Evolutionary conservation across 352 stramenopile genomes (phyloP).

Genomic region (Globisporangium carolinianum): DNA sequence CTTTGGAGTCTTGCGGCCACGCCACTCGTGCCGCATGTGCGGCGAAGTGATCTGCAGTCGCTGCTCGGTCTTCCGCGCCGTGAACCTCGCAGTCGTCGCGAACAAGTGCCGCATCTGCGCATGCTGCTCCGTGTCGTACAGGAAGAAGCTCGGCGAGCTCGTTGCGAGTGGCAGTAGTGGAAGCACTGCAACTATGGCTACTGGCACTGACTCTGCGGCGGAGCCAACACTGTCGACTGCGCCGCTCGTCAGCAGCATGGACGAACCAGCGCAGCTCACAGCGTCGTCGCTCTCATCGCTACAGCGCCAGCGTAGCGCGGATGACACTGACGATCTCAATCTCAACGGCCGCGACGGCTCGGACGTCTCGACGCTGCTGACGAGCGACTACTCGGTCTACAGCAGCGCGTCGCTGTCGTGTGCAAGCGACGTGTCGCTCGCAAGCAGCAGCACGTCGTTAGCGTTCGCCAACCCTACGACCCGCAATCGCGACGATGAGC

Average conservation of each 20-base stretch:
- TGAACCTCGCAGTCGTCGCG: conserved; percentile 51
- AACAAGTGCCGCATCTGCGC: conserved; percentile 67
- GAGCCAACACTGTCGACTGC: too few relatives aligned
- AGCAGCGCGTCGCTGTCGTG: conserved; percentile 22
- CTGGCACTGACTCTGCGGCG: too few relatives aligned
- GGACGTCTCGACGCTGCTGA: conserved; percentile 29
- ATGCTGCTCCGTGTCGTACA: conserved; percentile 62
- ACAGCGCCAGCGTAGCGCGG: background rate
- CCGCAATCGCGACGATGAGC: conserved; percentile 50
- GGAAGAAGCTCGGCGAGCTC: conserved; percentile 25
- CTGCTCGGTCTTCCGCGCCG: conserved; percentile 64
- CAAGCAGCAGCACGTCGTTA: conserved; percentile 8
- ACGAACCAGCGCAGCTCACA: background rate
- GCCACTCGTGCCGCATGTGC: conserved; percentile 78
- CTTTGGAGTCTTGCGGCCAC: conserved; percentile 63
- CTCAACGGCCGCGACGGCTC: conserved; percentile 14
- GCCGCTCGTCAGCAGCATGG: background rate
- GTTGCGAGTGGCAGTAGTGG: background rate
- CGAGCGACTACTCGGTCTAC: conserved; percentile 22
- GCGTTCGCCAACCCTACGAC: too few relatives aligned
- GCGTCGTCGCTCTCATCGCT: conserved; percentile 3
- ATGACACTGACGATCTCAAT: background rate
- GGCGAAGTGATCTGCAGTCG: conserved; percentile 72
- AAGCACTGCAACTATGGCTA: too few relatives aligned
- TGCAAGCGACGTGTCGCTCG: conserved; percentile 11